Conservation (phyloP, 2,329 filamentous ascomycete genomes). For the Exutisphaerella laricina region DNA sequence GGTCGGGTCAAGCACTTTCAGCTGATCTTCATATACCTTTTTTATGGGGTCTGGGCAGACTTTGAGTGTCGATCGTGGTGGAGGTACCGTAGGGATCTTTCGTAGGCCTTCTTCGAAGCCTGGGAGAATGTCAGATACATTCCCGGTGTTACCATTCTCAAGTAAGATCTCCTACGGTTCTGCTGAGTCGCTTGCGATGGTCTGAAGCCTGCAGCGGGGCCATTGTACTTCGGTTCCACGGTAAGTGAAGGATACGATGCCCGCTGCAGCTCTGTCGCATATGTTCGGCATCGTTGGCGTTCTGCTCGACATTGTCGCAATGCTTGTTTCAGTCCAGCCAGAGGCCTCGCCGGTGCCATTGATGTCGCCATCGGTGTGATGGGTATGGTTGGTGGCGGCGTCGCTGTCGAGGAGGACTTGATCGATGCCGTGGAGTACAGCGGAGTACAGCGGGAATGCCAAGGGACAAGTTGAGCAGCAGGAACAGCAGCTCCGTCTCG, state of each 20-base stretch:
- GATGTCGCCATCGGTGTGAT: conserved; percentile 51
- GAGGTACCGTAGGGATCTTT: conserved; percentile 38
- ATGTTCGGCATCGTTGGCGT: conserved; percentile 26
- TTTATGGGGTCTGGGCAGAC: conserved; percentile 63
- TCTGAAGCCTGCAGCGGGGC: conserved; percentile 27
- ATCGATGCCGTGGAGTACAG: conserved; percentile 11
- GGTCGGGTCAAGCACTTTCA: conserved; percentile 73
- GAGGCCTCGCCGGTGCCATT: conserved; percentile 55
- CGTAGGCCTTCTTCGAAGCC: conserved; percentile 29
- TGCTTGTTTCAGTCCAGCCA: conserved; percentile 64
- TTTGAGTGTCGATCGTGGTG: conserved; percentile 51
- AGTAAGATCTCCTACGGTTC: conserved; percentile 23
- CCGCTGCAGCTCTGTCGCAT: conserved; percentile 33
- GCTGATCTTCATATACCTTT: conserved; percentile 61
- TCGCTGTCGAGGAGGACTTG: not conserved
- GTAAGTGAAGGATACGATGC: conserved; percentile 47
- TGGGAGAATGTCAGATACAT: conserved; percentile 12
- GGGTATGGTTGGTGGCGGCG: conserved; percentile 7
- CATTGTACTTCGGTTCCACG: conserved; percentile 30
- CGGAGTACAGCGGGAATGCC: no score
- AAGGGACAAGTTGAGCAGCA: no score
- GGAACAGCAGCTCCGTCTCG: no score
- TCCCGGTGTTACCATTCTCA: not conserved
- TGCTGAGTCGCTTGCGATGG: conserved; percentile 31
- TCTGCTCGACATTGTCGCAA: conserved; percentile 51